These are phyloP conservation scores for Alternaria metachromatica DNA, from an alignment of 2,329 filamentous ascomycete species.

Conservation along the genomic window DNA sequence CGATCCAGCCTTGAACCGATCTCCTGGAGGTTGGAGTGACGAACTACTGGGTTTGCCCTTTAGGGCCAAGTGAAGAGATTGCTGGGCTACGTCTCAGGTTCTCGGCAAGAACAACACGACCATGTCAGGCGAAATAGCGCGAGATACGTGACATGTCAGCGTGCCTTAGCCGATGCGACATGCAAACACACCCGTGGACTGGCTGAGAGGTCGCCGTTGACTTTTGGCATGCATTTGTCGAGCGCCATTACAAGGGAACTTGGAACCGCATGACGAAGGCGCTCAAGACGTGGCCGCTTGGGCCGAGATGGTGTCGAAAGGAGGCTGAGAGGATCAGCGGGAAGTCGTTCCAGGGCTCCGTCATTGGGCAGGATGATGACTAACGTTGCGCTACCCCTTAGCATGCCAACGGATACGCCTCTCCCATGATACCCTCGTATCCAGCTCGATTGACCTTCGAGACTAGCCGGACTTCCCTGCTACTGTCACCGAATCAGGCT, in stretches of 20 bases:
- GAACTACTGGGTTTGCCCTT: conserved; percentile 2
- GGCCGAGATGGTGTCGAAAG: not conserved
- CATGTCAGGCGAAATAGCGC: not conserved
- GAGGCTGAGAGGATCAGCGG: conserved; percentile 19
- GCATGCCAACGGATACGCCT: conserved; percentile 13
- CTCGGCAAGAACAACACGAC: conserved; percentile 1
- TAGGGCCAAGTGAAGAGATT: conserved; percentile 14
- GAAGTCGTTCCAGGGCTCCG: conserved; percentile 5
- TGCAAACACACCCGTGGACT: not conserved
- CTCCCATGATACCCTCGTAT: conserved; percentile 20
- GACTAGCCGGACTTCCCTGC: conserved; percentile 4
- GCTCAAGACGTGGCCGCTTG: not conserved
- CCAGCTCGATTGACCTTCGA: not conserved
- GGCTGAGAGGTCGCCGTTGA: not conserved
- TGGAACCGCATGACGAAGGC: not conserved
- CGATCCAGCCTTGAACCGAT: conserved; percentile 3
- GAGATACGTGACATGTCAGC: not conserved
- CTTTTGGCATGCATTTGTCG: not conserved
- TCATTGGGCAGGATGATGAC: conserved; percentile 11
- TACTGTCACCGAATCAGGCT: conserved; percentile 8
- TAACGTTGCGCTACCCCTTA: conserved; percentile 9
- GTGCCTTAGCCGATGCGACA: not conserved
- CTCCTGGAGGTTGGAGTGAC: not conserved
- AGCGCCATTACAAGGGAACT: not conserved
- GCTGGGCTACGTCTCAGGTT: not conserved